Evolutionary conservation across 129 eudicot species (phyloP).

Genomic region (Pittosporum tobira): DNA sequence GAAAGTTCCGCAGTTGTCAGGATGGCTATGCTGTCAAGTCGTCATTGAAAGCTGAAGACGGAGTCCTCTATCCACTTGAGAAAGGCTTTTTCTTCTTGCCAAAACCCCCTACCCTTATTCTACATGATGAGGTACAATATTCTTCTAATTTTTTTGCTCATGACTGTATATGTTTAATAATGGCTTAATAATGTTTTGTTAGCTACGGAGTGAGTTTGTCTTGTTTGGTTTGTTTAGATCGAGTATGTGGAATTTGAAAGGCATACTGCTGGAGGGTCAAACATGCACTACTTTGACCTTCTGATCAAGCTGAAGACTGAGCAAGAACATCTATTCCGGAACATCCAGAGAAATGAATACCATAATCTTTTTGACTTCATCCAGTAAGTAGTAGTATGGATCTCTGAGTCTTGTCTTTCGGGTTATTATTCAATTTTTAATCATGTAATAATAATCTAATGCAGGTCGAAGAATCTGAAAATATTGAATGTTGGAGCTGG

Average conservation of each 20-base stretch:
- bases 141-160: no score
- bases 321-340: slow-evolving; percentile 93
- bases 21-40: slow-evolving; percentile 96
- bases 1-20: slow-evolving; percentile 82
- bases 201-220: neutral
- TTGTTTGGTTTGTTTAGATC: slow-evolving; percentile 35
- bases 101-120: slow-evolving; percentile 96
- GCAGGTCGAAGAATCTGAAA: slow-evolving; percentile 75
- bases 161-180: no score
- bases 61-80: slow-evolving; percentile 86
- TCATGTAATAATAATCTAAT: slow-evolving; percentile 10
- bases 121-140: slow-evolving; percentile 96
- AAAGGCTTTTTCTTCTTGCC: slow-evolving; percentile 96
- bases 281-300: slow-evolving; percentile 96
- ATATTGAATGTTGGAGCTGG: slow-evolving; percentile 73
- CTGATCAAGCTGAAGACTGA: slow-evolving; percentile 78
- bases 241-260: slow-evolving; percentile 95
- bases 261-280: slow-evolving; percentile 94
- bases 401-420: neutral
- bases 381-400: slow-evolving; percentile 50
- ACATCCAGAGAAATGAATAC: slow-evolving; percentile 95
- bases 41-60: slow-evolving; percentile 94
- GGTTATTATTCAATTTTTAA: neutral
- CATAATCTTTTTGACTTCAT: slow-evolving; percentile 71
- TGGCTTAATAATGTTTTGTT: neutral